Base-by-base conservation (phyloP, 441 rosid genomes). In the Jatropha podagrica region DNA sequence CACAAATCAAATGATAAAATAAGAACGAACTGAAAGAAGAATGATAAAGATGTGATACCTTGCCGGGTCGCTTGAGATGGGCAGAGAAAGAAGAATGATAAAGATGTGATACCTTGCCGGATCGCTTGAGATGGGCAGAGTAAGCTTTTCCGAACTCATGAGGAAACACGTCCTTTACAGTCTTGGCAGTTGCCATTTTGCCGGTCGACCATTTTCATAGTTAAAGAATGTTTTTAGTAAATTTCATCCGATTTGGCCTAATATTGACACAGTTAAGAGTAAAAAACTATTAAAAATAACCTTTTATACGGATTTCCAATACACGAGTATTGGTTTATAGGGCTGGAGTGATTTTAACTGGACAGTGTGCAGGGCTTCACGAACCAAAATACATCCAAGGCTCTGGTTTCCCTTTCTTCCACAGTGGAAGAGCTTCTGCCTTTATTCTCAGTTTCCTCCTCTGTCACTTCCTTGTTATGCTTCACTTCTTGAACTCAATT, bases 341-440 rank as follows among this genome's bases (percentile, higher is more conserved):
- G 23, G 0, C 7, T 3, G 5, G 38, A 46, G 7, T 20, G 18
- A 72, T 76, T 68, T 80, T 71, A 88, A 79, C 77, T 80, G 27
- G 93, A 83, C 32, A 88, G 74, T 64, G 97, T 82, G 92, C 96
- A 95, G 78, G 97, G 97, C 88, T 92, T 93, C 74, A 93, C 78
- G 84, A 95, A 89, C 97, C 99, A 93, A 68, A 91, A 91, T 68
- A 95, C 87, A 69, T 93, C 93, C 67, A 90, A 81, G 5, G 84
- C 82, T 75, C 76, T 87, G 42, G 81, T 76, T 80, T 85, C 90
- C 73, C 82, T 87, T 79, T 85, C 84, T 67, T 85, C 88, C 18
- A 70, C 83, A 67, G 78, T 69, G 48, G 87, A 71, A 27, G 76
- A 77, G 46, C 18, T 77, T 61, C 49, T 81, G 41, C 75, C 78